Conservation (phyloP, 441 rosid species). For the Erodium moschatum region DNA sequence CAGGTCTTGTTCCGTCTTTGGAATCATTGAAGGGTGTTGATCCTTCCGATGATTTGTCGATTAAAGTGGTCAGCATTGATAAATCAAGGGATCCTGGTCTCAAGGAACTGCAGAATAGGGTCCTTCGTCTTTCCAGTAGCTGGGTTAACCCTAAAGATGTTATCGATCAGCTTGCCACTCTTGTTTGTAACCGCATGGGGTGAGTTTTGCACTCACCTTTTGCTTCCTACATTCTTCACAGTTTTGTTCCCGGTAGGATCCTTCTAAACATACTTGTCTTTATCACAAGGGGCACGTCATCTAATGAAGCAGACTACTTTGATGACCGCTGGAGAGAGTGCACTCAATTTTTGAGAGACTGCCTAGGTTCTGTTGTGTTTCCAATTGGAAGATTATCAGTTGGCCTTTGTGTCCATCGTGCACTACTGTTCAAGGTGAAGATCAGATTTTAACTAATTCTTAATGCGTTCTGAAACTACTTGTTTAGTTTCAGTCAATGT, state of each 20-base stretch:
- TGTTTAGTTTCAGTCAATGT: slow-evolving; percentile 2
- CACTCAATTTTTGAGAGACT: slow-evolving; percentile 23
- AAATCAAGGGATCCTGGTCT: slow-evolving; percentile 26
- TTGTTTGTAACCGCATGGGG: slow-evolving; percentile 35
- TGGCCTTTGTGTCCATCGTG: slow-evolving; percentile 39
- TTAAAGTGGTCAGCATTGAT: slow-evolving; percentile 30
- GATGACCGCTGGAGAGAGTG: slow-evolving; percentile 25
- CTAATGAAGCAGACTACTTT: slow-evolving; percentile 28
- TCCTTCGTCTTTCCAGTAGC: slow-evolving; percentile 22
- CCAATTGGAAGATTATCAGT: slow-evolving; percentile 39
- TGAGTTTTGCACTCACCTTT: slow-evolving; percentile 15
- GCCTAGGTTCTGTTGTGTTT: slow-evolving; percentile 30
- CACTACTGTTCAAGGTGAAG: slow-evolving; percentile 35
- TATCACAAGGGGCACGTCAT: slow-evolving; percentile 26
- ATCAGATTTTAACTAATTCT: slow-evolving; percentile 4
- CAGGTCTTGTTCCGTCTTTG: slow-evolving; percentile 29
- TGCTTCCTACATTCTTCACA: background rate
- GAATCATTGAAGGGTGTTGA: slow-evolving; percentile 31
- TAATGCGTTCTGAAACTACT: background rate
- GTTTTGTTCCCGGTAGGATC: slow-evolving; percentile 8
- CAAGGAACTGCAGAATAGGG: slow-evolving; percentile 28
- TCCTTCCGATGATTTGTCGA: slow-evolving; percentile 25
- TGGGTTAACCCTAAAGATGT: slow-evolving; percentile 25
- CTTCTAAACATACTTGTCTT: slow-evolving; percentile 12
- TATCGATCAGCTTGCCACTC: slow-evolving; percentile 29